Percentiles rank a stretch among this genome's conserved stretches.
Conservation (phyloP, 345 rosid species). For the Populus tremula region DNA sequence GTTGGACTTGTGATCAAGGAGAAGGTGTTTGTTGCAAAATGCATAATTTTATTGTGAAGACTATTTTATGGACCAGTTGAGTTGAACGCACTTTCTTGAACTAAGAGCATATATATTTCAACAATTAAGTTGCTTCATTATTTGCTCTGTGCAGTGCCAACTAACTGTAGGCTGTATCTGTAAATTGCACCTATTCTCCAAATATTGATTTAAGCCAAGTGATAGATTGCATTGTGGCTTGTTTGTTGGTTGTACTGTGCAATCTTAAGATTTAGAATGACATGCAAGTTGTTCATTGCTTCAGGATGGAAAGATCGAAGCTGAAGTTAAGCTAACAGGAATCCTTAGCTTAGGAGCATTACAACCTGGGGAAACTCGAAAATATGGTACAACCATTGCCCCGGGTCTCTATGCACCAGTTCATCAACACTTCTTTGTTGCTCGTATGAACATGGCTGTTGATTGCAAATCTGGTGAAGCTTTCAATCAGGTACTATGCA, state of each 20-base stretch:
- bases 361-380: conserved; percentile 83
- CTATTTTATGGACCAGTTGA: background rate
- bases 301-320: conserved; percentile 94
- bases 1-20: background rate
- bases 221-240: background rate
- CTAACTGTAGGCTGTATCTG: background rate
- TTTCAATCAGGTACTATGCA: conserved; percentile 61
- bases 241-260: background rate
- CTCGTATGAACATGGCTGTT: conserved; percentile 92
- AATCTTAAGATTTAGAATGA: conserved; percentile 15
- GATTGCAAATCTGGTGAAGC: conserved; percentile 93
- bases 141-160: background rate
- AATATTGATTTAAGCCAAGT: background rate
- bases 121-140: background rate
- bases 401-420: conserved; percentile 91
- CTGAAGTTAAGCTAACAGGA: conserved; percentile 89
- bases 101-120: background rate
- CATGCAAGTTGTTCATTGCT: conserved; percentile 1
- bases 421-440: conserved; percentile 89
- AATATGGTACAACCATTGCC: conserved; percentile 86
- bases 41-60: background rate
- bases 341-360: conserved; percentile 90
- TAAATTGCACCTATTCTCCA: background rate
- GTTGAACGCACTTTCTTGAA: background rate
- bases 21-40: background rate